Base-by-base conservation (phyloP, 2,329 filamentous ascomycete species). In the Colletotrichum scovillei region DNA sequence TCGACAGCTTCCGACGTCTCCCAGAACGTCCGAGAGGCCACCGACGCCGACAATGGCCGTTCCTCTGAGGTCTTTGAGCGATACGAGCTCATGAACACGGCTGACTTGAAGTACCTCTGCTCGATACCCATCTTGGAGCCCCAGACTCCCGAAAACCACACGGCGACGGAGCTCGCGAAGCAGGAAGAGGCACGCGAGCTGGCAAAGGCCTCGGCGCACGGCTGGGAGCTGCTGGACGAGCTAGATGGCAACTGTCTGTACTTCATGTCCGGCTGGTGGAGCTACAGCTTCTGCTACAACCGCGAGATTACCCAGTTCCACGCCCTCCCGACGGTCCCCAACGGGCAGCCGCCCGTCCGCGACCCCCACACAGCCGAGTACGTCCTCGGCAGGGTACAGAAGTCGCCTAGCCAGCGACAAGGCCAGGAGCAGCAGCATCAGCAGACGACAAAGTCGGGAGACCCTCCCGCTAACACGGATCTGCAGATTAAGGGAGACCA, bases 271-370 rank as follows among this genome's bases (percentile, higher is more conserved):
- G 95, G 95, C 0, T 98, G 95, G 95, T 98, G 95, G 95, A 97
- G 93, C 79, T 98, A 98, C 83, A 93, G 92, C 77, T 98, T 98
- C 82, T 98, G 95, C 86, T 97, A 97, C 84, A 94, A 94, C 80
- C 89, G 92, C 74, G 91, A 96, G 75, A 92, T 98, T 74, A 93
- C 94, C 78, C 95, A 98, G 82, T 98, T 97, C 83, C 95, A 98
- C 81, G 94, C 95, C 57, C 85, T 96, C 72, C 90, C 94, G 0
- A 91, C 91, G 2, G 84, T 83, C 22, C 88, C 90, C 57, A 91
- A 92, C 73, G 92, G 92, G 3, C 90, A 93, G 12, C 92, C 94
- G 28, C 95, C 95, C 0, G 88, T 92, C 58, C 92, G 94, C 78
- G 95, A 98, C 78, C 92, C 92, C 0, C 88, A 88, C 11, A 94